Percentiles rank a stretch among this genome's conserved stretches.
Conservation (phyloP, 169 alveolate species). For the Plasmodium vivax region DNA sequence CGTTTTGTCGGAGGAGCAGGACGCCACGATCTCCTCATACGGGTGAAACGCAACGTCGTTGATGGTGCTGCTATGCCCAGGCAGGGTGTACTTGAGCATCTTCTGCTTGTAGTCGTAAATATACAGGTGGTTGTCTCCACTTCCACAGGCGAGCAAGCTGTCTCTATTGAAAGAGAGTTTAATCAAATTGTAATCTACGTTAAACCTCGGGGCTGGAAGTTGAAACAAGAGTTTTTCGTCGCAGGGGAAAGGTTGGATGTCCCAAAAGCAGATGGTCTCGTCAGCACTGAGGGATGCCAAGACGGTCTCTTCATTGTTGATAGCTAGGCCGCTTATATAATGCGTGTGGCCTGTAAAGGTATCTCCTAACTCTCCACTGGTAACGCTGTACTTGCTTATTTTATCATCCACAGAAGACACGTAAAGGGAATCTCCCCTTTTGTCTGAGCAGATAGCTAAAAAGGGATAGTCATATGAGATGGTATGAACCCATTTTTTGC, state of each 20-base stretch:
- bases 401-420: conserved; percentile 87
- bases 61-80: conserved; percentile 89
- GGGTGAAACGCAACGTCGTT: conserved; percentile 89
- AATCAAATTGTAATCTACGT: conserved; percentile 85
- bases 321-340: conserved; percentile 84
- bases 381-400: conserved; percentile 82
- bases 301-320: conserved; percentile 82
- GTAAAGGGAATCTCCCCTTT: conserved; percentile 79
- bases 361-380: conserved; percentile 74
- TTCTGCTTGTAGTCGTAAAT: conserved; percentile 80
- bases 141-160: conserved; percentile 81
- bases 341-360: conserved; percentile 84
- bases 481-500: conserved; percentile 76
- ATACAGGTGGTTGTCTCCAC: conserved; percentile 85
- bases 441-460: conserved; percentile 85
- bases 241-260: conserved; percentile 83
- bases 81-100: conserved; percentile 82
- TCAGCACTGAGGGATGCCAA: conserved; percentile 86
- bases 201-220: conserved; percentile 75
- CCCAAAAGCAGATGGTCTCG: conserved; percentile 86
- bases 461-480: conserved; percentile 83
- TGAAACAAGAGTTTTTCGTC: conserved; percentile 14
- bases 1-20: conserved; percentile 85
- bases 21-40: conserved; percentile 84
- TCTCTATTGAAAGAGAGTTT: conserved; percentile 84